Conservation (phyloP, 2,329 filamentous ascomycete species). For the Blastomyces gilchristii region DNA sequence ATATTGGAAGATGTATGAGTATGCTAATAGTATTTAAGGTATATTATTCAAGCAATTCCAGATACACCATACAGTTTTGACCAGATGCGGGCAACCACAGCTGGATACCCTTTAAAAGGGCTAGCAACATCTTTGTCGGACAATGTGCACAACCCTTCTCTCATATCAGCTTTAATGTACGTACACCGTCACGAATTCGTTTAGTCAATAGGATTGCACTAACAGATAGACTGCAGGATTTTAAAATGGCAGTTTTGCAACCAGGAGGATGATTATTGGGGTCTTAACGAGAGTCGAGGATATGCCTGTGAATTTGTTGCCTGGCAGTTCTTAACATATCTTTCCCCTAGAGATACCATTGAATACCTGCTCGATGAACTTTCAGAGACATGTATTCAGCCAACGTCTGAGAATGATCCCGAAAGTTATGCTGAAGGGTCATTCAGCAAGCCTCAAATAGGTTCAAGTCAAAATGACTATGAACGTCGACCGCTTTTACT, state of each 20-base stretch:
- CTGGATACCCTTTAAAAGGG: constrained; percentile 30
- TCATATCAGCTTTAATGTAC: constrained; percentile 44
- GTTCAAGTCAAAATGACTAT: background rate
- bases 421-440: background rate
- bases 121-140: constrained; percentile 32
- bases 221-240: constrained; percentile 33
- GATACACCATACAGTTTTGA: constrained; percentile 38
- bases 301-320: constrained; percentile 52
- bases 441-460: background rate
- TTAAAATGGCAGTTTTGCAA: constrained; percentile 48
- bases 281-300: constrained; percentile 46
- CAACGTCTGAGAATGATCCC: background rate
- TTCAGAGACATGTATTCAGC: background rate
- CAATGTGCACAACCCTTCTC: constrained; percentile 35
- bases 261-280: constrained; percentile 43
- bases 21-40: constrained; percentile 20
- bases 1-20: background rate
- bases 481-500: constrained; percentile 3
- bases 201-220: background rate
- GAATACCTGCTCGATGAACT: constrained; percentile 49
- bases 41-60: constrained; percentile 29
- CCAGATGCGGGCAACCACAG: constrained; percentile 32
- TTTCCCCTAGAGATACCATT: constrained; percentile 48
- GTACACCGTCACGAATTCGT: constrained; percentile 16
- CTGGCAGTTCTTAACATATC: constrained; percentile 50